Base-by-base conservation (phyloP, 768 basidiomycete species). In the Gautieria morchelliformis region DNA sequence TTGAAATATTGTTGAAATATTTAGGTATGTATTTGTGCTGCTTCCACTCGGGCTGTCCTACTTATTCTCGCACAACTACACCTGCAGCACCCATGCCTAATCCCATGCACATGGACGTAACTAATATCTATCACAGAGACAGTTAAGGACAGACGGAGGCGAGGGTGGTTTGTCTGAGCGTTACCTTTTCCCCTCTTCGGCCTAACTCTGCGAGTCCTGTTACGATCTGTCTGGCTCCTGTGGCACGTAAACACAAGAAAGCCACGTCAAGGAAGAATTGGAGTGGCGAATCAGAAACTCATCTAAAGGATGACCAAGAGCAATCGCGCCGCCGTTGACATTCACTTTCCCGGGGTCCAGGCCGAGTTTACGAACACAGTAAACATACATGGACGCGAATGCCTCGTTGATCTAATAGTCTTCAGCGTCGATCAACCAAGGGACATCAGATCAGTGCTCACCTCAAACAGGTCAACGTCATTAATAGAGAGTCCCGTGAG, bases 271-370 rank as follows among this genome's bases (percentile, higher is more conserved):
- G 17, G 39, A 44, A 39, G 39, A 58, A 39, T 30, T 46, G 30
- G 48, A 45, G 53, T 19, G 22, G 24, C 41, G 14, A 50, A 11
- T 10, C 60, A 46, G 52, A 5, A 24, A 79, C 85, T 78, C 66
- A 88, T 85, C 89, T 80, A 89, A 67, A 27, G 88, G 87, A 69
- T 90, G 87, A 0, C 89, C 87, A 42, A 92, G 74, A 20, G 89
- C 91, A 64, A 94, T 94, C 0, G 91, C 91, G 2, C 93, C 93
- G 15, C 93, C 92, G 59, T 93, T 92, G 27, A 90, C 87, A 64
- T 93, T 93, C 19, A 91, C 83, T 75, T 87, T 80, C 52, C 75
- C 73, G n/a, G 67, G 69, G 59, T 81, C 74, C 24, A 94, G 73
- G 12, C 75, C 76, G 17, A 93, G 80, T 58, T 78, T 67, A 61